Evolutionary conservation across 371 early-diverging fungal genomes (phyloP), one percentile per base, ranked within the genome.

Genomic region (Mortierella sp.): DNA sequence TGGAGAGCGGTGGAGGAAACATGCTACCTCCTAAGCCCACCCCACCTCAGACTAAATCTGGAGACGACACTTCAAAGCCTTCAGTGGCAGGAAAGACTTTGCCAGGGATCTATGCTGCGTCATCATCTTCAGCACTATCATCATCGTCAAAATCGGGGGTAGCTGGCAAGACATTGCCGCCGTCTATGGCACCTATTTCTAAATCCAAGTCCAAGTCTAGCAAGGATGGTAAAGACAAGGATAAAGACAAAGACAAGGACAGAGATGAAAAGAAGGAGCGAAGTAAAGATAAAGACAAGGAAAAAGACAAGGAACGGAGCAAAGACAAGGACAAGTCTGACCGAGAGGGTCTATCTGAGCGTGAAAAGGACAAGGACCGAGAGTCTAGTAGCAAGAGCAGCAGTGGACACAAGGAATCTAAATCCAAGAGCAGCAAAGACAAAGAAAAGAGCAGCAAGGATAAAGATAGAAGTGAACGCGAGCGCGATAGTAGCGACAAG

Each of bases 151-250:
- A 70, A 66, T 38, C 62, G 13, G 48, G 63, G 0, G 41, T 69
- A 10, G 61, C 76, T 4, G 81, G 75, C 58, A 80, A 80, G 66
- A 69, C 81, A 16, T 38, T 75, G 22, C 75, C 81, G 5, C 65
- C 53, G 0, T 40, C 69, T 1, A 41, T 61, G 11, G 52, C 62
- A 9, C 50, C 67, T n/a, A 36, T 47, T 0, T 36, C 77, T 28
- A 79, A 74, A 47, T 70, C 81, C 3, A 80, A 80, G 38, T 75
- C 75, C 57, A 80, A 80, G 59, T 79, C 79, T 16, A 73, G 50
- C 40, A 72, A 72, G 50, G 69, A 72, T 16, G 38, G 69, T 19
- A 72, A 77, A 40, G 77, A 72, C 3, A 71, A 65, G 65, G 77
- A 76, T 4, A 69, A 69, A 33, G 69, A 74, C 6, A 65, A 69